Evolutionary conservation across 2,329 filamentous ascomycete genomes (phyloP).

Genomic region (Fusarium abutilonis): DNA sequence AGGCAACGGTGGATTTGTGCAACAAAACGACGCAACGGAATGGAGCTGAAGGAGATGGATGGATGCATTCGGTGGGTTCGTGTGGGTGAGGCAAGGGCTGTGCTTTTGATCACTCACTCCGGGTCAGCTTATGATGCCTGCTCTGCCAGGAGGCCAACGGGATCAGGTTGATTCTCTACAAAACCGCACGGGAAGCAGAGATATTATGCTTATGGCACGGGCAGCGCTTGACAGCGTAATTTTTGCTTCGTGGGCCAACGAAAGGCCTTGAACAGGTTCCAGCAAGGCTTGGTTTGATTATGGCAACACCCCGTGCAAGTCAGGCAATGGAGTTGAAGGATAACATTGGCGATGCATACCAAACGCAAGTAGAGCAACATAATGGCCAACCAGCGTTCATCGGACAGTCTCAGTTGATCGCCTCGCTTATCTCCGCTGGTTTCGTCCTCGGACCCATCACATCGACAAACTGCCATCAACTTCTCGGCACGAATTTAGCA

Average conservation of each 20-base stretch:
- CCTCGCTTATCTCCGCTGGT: conserved; percentile 35
- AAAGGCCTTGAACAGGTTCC: not conserved
- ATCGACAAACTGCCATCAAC: conserved; percentile 25
- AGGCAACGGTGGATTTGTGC: conserved; percentile 40
- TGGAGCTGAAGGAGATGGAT: conserved; percentile 11
- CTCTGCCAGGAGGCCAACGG: conserved; percentile 10
- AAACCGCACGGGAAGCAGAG: conserved; percentile 2
- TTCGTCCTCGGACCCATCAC: conserved; percentile 7
- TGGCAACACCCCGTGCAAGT: conserved; percentile 5
- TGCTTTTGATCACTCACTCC: conserved; percentile 17
- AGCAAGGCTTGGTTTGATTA: conserved; percentile 10
- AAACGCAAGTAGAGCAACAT: not conserved
- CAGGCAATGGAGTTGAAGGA: conserved; percentile 1
- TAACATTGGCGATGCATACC: not conserved
- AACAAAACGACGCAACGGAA: conserved; percentile 23
- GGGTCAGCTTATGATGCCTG: conserved; percentile 1
- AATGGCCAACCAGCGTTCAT: conserved; percentile 3
- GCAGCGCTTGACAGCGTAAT: conserved; percentile 1
- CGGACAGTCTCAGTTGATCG: conserved; percentile 29
- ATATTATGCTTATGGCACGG: not conserved
- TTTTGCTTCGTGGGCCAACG: conserved; percentile 18
- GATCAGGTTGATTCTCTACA: conserved; percentile 2
- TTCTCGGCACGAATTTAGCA: conserved; percentile 33
- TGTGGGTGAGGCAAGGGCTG: conserved; percentile 15
- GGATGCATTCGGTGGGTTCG: conserved; percentile 8